Evolutionary conservation across 2,329 filamentous ascomycete genomes (phyloP).

Genomic region (Dothideomycetes sp.): DNA sequence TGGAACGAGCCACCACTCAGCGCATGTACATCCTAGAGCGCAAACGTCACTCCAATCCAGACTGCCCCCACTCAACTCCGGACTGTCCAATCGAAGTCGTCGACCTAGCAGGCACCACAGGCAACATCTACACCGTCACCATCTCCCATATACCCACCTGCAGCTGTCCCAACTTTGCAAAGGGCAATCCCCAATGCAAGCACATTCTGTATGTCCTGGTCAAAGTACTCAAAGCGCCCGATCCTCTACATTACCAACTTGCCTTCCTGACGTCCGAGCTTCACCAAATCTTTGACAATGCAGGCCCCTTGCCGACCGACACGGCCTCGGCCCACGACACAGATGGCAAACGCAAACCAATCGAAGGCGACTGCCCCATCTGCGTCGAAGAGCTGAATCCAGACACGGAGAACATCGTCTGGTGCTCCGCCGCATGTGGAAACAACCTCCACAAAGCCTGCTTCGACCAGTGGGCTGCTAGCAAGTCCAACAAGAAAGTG

Average conservation of each 20-base stretch:
- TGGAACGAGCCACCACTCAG: conserved; percentile 19
- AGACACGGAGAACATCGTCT: conserved; percentile 32
- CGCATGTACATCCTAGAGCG: conserved; percentile 21
- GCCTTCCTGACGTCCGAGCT: conserved; percentile 49
- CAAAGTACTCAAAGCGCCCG: conserved; percentile 45
- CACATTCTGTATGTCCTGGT: conserved; percentile 52
- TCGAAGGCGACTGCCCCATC: conserved; percentile 54
- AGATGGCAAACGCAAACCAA: conserved; percentile 43
- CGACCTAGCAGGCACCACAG: conserved; percentile 49
- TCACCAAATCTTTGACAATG: conserved; percentile 43
- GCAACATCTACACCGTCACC: conserved; percentile 49
- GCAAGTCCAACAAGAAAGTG: conserved; percentile 15
- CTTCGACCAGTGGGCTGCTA: conserved; percentile 41
- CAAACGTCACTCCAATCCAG: conserved; percentile 21
- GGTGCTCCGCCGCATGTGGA: conserved; percentile 51
- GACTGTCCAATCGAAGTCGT: conserved; percentile 41
- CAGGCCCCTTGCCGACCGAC: conserved; percentile 38
- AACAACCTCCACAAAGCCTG: conserved; percentile 51
- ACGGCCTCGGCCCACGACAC: conserved; percentile 18
- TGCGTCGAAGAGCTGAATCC: conserved; percentile 31
- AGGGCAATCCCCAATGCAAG: conserved; percentile 49
- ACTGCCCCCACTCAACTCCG: conserved; percentile 25
- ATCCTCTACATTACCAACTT: conserved; percentile 48
- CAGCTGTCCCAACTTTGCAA: conserved; percentile 18
- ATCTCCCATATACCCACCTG: conserved; percentile 39